Base-by-base conservation (phyloP, 108 stramenopile species). In the Epipyxis sp. region DNA sequence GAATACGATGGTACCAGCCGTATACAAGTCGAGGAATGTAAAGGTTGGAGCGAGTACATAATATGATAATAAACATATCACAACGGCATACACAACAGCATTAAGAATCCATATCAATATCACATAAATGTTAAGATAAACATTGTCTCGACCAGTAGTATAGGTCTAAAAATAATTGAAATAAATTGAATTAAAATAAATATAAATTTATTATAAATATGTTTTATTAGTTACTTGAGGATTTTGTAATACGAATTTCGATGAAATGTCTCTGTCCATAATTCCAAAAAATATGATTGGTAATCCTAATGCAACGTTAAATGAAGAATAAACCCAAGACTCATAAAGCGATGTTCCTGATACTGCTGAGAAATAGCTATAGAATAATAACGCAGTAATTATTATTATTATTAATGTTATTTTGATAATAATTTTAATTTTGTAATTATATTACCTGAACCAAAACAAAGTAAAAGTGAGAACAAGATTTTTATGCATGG, bases 201-300 rank as follows among this genome's bases (percentile, higher is more conserved):
- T 35, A 10, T 6, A 65, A 37, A 37, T 32, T 37, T 6, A 25
- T 6, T 32, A 65, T 32, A 20, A 50, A 50, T 3, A 29, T 35
- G 13, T 13, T 3, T 32, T 6, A 65, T 10, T 32, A 65, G 30
- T 29, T 13, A 88, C 62, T 39, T 44, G 46, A 0, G 88, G 88
- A 59, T 83, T 54, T 41, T 42, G 46, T 30, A 86, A 40, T n/a
- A 81, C 91, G 76, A 93, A 92, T 41, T 90, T 90, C 44, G 91
- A 90, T 20, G 89, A 84, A 6, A 97, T 77, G 84, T 95, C 95
- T 13, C 93, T 85, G 79, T 99, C 98, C 69, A 96, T 94, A 29
- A 94, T 61, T 10, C 93, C 97, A 50, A 91, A 79, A 44, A 93
- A 78, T 16, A 96, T 40, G 61, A 95, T 93, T 13, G 97, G 98